Evolutionary conservation across 371 early-diverging fungal genomes (phyloP).

Genomic region (Catenaria anguillulae): DNA sequence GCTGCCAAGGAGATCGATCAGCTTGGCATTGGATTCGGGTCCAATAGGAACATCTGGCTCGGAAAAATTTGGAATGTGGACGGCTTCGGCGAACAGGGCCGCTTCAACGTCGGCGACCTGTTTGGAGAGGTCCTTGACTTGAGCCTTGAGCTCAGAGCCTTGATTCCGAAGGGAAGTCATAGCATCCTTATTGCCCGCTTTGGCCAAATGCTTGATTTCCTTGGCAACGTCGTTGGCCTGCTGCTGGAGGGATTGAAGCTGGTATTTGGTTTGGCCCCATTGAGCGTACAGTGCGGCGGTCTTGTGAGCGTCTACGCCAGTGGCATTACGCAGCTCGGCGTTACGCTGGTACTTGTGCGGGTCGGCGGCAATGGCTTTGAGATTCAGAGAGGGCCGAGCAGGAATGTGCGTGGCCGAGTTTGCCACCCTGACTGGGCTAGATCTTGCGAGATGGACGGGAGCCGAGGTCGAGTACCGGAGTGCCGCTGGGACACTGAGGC

Average conservation of each 20-base stretch:
- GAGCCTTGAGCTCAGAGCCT: constrained; percentile 31
- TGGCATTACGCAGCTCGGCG: constrained; percentile 35
- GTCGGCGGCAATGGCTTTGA: constrained; percentile 34
- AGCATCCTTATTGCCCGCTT: too few relatives aligned
- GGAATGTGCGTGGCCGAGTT: constrained; percentile 12
- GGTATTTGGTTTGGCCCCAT: constrained; percentile 19
- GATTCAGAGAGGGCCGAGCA: constrained; percentile 18
- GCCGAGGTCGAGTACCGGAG: too few relatives aligned
- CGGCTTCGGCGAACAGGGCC: constrained; percentile 33
- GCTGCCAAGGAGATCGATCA: constrained; percentile 34
- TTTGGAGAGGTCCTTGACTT: constrained; percentile 23
- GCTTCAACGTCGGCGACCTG: constrained; percentile 24
- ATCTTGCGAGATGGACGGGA: too few relatives aligned
- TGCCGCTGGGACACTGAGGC: too few relatives aligned
- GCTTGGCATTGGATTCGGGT: constrained; percentile 37
- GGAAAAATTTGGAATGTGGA: constrained; percentile 55
- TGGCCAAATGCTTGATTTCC: constrained; percentile 8
- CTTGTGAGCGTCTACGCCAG: constrained; percentile 21
- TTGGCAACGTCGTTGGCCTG: constrained; percentile 33
- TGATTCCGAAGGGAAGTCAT: constrained; percentile 24
- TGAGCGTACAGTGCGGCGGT: constrained; percentile 37
- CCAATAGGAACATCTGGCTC: constrained; percentile 51
- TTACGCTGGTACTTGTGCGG: constrained; percentile 33
- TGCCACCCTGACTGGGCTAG: too few relatives aligned
- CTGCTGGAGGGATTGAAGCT: constrained; percentile 23